Base-by-base conservation (phyloP, 2,329 filamentous ascomycete genomes). In the Anisogramma anomala region DNA sequence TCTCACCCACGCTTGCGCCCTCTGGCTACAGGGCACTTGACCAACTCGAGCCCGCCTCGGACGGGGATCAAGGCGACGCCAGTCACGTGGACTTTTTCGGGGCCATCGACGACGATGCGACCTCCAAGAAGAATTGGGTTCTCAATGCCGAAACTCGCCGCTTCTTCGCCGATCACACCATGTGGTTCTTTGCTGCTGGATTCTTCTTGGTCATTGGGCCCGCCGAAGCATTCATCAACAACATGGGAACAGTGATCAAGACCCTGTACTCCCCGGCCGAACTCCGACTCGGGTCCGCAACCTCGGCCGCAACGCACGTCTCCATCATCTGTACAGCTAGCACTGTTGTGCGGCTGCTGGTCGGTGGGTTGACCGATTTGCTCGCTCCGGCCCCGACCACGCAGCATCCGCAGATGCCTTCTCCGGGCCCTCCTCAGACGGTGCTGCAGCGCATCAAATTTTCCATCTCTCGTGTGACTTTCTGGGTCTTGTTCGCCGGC, bases 171-270 rank as follows among this genome's bases (percentile, higher is more conserved):
- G 91, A 98, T 52, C 79, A 74, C 46, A 95, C 87, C 10, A 96
- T 96, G 89, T 98, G 89, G 89, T 84, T 79, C 57, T 81, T 98
- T 50, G 86, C 89, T 0, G 66, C 80, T 1, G 88, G 87, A 15
- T 96, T 98, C 63, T 85, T 96, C 60, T 73, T 96, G 48, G 84
- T 94, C 52, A 84, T 88, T 40, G 91, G 91, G 0, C 89, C 91
- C 0, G 89, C 88, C n/a, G 91, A 98, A 62, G 84, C 89, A 9
- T 98, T 95, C 59, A 87, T 96, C 63, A 98, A 96, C 64, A 98
- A 96, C 53, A 68, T 98, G 8, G 91, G 91, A 26, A 95, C 88
- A 18, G 81, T 98, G 47, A 88, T 96, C 52, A 82, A 84, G 50
- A 94, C 89, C 0, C 68, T 95, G 3, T 84, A 84, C 33, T 73